These are phyloP conservation scores for Ophiostoma himal-ulmi DNA, from an alignment of 2,329 filamentous ascomycete species.

Conservation along the genomic window DNA sequence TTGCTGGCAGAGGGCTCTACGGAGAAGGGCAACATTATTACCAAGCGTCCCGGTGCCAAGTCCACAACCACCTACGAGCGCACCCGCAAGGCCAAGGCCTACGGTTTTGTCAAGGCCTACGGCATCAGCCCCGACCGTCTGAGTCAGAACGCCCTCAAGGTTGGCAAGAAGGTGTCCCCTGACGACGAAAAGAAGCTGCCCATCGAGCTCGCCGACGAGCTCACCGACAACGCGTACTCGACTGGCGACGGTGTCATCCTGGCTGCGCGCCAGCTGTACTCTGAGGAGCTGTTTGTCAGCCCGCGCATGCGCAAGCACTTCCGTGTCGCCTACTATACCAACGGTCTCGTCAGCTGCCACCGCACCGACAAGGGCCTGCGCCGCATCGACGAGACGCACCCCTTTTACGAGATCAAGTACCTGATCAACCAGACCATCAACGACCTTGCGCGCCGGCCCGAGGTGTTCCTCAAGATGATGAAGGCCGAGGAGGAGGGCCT, in stretches of 20 bases:
- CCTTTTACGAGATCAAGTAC: conserved; percentile 98
- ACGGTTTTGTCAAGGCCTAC: conserved; percentile 78
- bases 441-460: conserved; percentile 75
- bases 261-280: conserved; percentile 79
- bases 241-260: conserved; percentile 70
- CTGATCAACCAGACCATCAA: conserved; percentile 79
- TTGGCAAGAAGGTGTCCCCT: conserved; percentile 71
- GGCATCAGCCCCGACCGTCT: conserved; percentile 85
- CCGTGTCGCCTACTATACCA: conserved; percentile 74
- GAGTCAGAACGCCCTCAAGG: conserved; percentile 75
- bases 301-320: conserved; percentile 86
- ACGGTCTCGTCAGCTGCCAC: conserved; percentile 76
- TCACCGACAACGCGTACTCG: conserved; percentile 66
- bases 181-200: conserved; percentile 78
- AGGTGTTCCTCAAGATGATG: conserved; percentile 93
- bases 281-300: conserved; percentile 82
- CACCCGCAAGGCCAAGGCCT: conserved; percentile 71
- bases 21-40: conserved; percentile 46
- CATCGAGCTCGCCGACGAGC: conserved; percentile 76
- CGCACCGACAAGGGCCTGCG: conserved; percentile 91
- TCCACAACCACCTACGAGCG: conserved; percentile 73
- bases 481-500: conserved; percentile 93
- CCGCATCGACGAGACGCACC: conserved; percentile 89
- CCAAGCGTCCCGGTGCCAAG: conserved; percentile 76
- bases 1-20: conserved; percentile 42